Conservation (phyloP, 2,329 filamentous ascomycete species). For the Helotiales sp. region DNA sequence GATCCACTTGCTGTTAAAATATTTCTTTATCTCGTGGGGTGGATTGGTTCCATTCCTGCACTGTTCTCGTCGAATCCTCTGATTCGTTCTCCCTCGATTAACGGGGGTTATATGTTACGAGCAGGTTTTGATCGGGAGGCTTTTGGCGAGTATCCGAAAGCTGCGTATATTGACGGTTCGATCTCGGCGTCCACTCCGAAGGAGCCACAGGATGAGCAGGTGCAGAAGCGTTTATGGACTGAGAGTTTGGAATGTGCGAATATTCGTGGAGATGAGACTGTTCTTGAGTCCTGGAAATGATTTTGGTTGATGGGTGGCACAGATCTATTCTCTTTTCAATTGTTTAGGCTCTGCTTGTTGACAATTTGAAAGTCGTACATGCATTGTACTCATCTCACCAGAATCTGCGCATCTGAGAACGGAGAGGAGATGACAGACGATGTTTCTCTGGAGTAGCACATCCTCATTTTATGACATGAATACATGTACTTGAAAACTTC, state of each 20-base stretch:
- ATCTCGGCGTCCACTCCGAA: constrained; percentile 31
- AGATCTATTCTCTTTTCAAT: no score
- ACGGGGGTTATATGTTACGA: constrained; percentile 35
- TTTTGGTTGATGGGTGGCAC: no score
- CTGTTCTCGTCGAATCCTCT: constrained; percentile 35
- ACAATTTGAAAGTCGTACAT: no score
- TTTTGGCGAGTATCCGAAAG: constrained; percentile 31
- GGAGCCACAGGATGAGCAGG: constrained; percentile 35
- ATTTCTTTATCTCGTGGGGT: constrained; percentile 8
- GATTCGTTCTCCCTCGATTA: constrained; percentile 35
- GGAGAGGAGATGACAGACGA: no score
- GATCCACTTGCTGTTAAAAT: constrained; percentile 26
- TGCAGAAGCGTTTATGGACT: constrained; percentile 36
- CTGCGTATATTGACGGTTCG: constrained; percentile 38
- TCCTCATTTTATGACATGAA: no score
- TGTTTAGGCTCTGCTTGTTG: no score
- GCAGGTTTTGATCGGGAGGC: constrained; percentile 35
- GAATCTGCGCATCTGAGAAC: no score
- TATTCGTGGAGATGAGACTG: constrained; percentile 34
- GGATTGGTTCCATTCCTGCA: constrained; percentile 20
- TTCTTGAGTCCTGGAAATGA: constrained; percentile 32
- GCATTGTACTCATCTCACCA: no score
- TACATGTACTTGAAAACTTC: no score
- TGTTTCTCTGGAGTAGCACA: no score
- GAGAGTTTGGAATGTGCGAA: constrained; percentile 31